These are phyloP conservation scores for Erodium trifolium DNA, from an alignment of 441 rosid species.

Conservation along the genomic window DNA sequence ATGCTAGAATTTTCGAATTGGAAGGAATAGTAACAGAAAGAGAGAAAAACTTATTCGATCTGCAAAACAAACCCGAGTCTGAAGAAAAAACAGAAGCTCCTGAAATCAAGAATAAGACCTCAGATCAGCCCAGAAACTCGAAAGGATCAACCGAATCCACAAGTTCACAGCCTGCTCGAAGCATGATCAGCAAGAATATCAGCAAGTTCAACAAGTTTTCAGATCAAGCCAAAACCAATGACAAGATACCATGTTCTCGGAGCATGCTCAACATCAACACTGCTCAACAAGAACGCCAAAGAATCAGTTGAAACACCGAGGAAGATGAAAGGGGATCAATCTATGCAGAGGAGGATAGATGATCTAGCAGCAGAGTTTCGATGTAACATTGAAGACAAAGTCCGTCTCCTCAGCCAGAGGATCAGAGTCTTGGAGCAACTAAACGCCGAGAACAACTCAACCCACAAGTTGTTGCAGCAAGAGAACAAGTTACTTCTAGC, in stretches of 20 bases:
- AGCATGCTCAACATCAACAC: background rate
- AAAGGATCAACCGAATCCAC: background rate
- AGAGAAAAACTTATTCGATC: conserved; percentile 38
- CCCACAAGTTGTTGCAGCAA: conserved; percentile 47
- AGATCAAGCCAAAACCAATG: conserved; percentile 22
- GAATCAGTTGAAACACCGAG: conserved; percentile 45
- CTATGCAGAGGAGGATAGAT: conserved; percentile 47
- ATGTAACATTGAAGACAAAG: conserved; percentile 57
- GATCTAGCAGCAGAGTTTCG: conserved; percentile 49
- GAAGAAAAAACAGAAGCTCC: conserved; percentile 20
- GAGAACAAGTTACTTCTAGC: conserved; percentile 49
- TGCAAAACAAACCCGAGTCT: conserved; percentile 45
- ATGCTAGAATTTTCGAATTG: conserved; percentile 42
- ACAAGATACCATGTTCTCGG: background rate
- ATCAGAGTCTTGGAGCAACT: conserved; percentile 80
- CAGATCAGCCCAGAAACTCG: background rate
- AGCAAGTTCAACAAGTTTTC: conserved; percentile 37
- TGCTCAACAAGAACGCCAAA: background rate
- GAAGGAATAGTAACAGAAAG: conserved; percentile 37
- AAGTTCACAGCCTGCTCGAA: conserved; percentile 28
- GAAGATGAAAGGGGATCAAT: conserved; percentile 41
- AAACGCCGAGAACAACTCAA: conserved; percentile 62
- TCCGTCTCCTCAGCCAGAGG: conserved; percentile 84
- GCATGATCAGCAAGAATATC: conserved; percentile 36
- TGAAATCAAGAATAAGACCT: background rate